A percentile compares a stretch with the other conserved stretches of the same genome.
These are phyloP conservation scores for Flaveria linearis DNA, from an alignment of 129 eudicot species.

Conservation along the genomic window DNA sequence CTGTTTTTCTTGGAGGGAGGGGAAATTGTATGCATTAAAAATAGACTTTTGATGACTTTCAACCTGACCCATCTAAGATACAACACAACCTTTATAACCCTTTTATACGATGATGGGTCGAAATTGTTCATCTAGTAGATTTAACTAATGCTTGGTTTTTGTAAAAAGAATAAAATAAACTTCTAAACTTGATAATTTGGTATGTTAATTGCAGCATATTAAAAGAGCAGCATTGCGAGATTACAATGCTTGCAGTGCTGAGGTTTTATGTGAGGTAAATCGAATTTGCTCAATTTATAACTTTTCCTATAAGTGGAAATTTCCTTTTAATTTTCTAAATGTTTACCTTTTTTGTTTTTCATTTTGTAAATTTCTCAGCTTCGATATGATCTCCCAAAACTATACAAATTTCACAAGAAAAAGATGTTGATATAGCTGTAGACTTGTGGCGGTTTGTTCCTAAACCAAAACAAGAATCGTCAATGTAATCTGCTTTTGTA, in stretches of 20 bases:
- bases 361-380: slow-evolving; percentile 45
- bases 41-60: background rate
- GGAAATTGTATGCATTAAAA: background rate
- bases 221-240: slow-evolving; percentile 80
- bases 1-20: background rate
- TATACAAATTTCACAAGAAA: slow-evolving; percentile 97
- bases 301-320: background rate
- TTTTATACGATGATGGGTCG: background rate
- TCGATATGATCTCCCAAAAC: slow-evolving; percentile 84
- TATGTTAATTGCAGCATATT: slow-evolving; percentile 54
- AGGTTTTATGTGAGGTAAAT: slow-evolving; percentile 88
- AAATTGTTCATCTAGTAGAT: background rate
- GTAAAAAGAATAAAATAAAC: too few relatives aligned
- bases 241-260: slow-evolving; percentile 80
- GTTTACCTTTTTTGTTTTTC: background rate
- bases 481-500: slow-evolving; percentile 10
- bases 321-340: background rate
- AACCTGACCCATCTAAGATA: background rate
- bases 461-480: slow-evolving; percentile 27
- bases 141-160: too few relatives aligned
- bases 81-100: background rate
- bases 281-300: background rate
- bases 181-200: background rate
- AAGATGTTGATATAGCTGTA: slow-evolving; percentile 85
- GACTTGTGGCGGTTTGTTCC: slow-evolving; percentile 99